Evolutionary conservation across 345 rosid genomes (phyloP).

Genomic region (Sisymbrium irio): DNA sequence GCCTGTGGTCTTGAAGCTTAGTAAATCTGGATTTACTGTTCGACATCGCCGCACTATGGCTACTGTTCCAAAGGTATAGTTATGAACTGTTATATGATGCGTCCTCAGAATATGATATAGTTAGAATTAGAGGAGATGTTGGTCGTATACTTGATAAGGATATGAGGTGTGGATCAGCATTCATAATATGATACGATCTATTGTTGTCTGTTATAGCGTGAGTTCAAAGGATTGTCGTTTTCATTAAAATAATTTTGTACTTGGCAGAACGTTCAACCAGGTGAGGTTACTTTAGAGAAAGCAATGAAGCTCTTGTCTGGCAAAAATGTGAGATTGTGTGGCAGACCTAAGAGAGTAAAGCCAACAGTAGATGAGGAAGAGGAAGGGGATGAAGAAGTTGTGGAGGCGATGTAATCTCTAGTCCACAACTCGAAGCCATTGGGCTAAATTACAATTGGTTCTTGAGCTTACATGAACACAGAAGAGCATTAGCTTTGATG

Average conservation of each 20-base stretch:
- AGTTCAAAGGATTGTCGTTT: slow-evolving; percentile 9
- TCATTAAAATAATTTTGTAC: slow-evolving; percentile 14
- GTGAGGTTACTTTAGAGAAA: slow-evolving; percentile 62
- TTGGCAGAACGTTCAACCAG: slow-evolving; percentile 63
- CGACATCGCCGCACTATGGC: slow-evolving; percentile 73
- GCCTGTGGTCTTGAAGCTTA: slow-evolving; percentile 63
- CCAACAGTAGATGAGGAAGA: slow-evolving; percentile 35
- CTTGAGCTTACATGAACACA: slow-evolving; percentile 5
- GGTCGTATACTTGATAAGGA: neutral
- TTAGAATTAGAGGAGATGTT: slow-evolving; percentile 18
- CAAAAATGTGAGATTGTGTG: slow-evolving; percentile 49
- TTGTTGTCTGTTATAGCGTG: slow-evolving; percentile 4
- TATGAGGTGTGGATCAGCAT: slow-evolving; percentile 19
- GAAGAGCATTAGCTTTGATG: slow-evolving; percentile 19
- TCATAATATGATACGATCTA: neutral
- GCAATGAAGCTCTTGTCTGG: slow-evolving; percentile 71
- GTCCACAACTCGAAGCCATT: neutral
- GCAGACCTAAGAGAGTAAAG: slow-evolving; percentile 67
- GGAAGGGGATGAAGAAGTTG: slow-evolving; percentile 30
- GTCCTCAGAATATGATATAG: slow-evolving; percentile 4
- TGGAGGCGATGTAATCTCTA: slow-evolving; percentile 17
- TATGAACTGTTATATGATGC: neutral
- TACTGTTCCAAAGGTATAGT: slow-evolving; percentile 80
- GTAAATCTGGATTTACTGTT: slow-evolving; percentile 64
- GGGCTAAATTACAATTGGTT: slow-evolving; percentile 3